A percentile compares a stretch with the other conserved stretches of the same genome.
phyloP scores from a whole-genome alignment of 2,329 filamentous ascomycete species.

The Penicillium sp. region DNA sequence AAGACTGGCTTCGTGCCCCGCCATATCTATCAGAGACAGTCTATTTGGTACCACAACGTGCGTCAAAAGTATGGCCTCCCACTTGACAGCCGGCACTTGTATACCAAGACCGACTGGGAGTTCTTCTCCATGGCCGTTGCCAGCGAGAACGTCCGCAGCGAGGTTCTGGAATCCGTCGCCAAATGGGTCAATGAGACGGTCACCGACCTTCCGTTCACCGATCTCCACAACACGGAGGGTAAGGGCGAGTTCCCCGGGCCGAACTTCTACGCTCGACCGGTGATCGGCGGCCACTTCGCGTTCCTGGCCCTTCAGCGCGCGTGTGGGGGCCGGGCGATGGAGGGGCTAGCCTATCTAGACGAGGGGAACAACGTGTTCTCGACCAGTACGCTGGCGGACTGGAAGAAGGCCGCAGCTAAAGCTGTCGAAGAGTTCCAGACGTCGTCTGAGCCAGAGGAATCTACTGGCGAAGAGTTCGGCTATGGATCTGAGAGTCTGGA shows the following conservation, averaged over 20 bases:
- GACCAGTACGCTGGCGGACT: no score
- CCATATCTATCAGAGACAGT: conserved; percentile 68
- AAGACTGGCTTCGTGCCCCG: conserved; percentile 64
- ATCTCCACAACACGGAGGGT: conserved; percentile 73
- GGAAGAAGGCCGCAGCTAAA: no score
- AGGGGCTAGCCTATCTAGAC: conserved; percentile 46
- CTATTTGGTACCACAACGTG: conserved; percentile 69
- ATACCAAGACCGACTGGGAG: conserved; percentile 85
- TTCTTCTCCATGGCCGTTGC: conserved; percentile 78
- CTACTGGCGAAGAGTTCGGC: no score
- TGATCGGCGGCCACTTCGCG: conserved; percentile 77
- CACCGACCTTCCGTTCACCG: conserved; percentile 68
- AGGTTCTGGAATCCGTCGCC: conserved; percentile 68
- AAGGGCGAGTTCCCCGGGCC: conserved; percentile 64
- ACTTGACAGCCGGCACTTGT: conserved; percentile 70
- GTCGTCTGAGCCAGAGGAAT: no score
- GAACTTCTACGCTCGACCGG: conserved; percentile 70
- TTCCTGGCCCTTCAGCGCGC: conserved; percentile 73
- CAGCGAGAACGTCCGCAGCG: conserved; percentile 56
- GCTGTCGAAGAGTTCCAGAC: no score
- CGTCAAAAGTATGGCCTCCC: conserved; percentile 75
- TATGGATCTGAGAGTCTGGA: no score
- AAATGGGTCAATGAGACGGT: conserved; percentile 75
- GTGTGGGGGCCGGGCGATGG: conserved; percentile 60
- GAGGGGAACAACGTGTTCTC: conserved; percentile 21